These are phyloP conservation scores for Neurospora discreta DNA, from an alignment of 495 filamentous ascomycete species.

Conservation along the genomic window DNA sequence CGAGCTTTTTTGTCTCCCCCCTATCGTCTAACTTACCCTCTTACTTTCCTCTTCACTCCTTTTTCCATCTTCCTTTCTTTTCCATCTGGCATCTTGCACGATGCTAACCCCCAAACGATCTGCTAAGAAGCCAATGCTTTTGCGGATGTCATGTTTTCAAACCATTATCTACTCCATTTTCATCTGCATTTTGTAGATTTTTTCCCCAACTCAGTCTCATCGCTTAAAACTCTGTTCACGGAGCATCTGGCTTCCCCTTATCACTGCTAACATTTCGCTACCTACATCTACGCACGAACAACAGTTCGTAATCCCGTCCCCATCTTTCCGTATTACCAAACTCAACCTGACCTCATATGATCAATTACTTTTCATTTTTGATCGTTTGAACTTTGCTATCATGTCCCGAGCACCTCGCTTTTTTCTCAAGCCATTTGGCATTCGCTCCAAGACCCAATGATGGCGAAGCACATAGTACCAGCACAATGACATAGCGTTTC, in stretches of 20 bases:
- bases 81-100: neutral
- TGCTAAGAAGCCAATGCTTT: too few species aligned
- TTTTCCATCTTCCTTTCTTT: neutral
- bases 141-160: too few species aligned
- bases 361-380: neutral
- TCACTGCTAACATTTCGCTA: neutral
- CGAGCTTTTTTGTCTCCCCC: neutral
- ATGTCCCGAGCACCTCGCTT: neutral
- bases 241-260: neutral
- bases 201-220: too few species aligned
- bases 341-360: neutral
- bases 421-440: neutral
- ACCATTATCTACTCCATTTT: too few species aligned
- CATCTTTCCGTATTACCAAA: neutral
- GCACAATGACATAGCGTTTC: neutral
- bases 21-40: neutral
- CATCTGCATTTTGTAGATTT: too few species aligned
- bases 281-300: neutral
- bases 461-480: neutral
- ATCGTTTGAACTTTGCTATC: neutral
- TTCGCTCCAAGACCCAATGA: neutral
- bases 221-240: too few species aligned
- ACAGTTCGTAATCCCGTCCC: neutral
- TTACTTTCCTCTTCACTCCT: neutral
- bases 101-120: neutral